Conservation (phyloP, 176 grass and related monocot genomes). For the Echinochloa phyllopogon region DNA sequence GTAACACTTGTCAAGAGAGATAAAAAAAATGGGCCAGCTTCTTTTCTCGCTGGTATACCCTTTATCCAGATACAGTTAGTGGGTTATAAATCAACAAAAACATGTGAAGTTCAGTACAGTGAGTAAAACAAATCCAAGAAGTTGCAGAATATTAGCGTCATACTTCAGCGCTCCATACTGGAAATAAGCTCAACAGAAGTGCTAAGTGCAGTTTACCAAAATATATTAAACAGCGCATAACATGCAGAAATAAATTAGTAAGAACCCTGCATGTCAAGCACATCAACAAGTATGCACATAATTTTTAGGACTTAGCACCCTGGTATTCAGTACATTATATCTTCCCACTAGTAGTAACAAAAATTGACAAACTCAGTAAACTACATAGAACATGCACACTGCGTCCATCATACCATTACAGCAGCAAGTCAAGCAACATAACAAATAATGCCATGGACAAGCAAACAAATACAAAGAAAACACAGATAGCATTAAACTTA, state of each 20-base stretch:
- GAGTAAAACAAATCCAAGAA: neutral
- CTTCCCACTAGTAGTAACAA: neutral
- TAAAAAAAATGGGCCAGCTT: slow-evolving; percentile 6
- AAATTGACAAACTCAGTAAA: neutral
- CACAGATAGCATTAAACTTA: neutral
- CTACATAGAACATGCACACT: neutral
- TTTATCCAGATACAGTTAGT: slow-evolving; percentile 11
- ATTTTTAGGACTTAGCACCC: no score
- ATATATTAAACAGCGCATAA: neutral
- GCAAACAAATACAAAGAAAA: neutral
- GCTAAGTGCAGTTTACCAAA: neutral
- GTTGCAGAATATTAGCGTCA: neutral
- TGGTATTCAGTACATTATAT: neutral
- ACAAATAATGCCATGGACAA: neutral
- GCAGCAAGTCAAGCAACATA: neutral
- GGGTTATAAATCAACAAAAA: neutral
- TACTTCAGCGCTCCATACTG: neutral
- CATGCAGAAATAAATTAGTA: neutral
- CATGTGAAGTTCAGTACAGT: neutral
- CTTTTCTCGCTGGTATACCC: neutral
- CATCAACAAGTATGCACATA: neutral
- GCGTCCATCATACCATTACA: neutral
- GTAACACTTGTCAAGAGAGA: neutral
- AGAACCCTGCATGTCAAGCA: neutral
- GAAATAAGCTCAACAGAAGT: neutral